A percentile compares a stretch with the other conserved stretches of the same genome.
phyloP scores from a whole-genome alignment of 2,329 filamentous ascomycete species.

The Aspergillus piperis region DNA sequence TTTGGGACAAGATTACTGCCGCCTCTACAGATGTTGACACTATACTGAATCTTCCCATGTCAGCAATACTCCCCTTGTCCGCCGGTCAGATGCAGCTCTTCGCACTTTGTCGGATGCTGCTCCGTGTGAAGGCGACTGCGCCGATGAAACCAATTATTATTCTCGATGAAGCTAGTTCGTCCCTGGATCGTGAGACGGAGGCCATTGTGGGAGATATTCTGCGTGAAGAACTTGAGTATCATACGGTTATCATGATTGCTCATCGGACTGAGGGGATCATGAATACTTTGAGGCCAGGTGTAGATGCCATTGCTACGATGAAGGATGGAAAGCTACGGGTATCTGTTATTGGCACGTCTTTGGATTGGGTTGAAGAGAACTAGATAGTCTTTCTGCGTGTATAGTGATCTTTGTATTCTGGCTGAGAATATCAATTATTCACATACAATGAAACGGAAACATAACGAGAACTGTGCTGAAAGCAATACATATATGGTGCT shows the following conservation, averaged over 20 bases:
- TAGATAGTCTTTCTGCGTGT: background rate
- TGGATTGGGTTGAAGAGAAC: background rate
- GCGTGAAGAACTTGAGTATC: background rate
- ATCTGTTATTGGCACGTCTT: background rate
- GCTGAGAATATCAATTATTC: no score
- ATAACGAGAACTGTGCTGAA: no score
- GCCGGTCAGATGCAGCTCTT: background rate
- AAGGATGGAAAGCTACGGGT: background rate
- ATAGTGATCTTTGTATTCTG: no score
- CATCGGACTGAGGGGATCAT: background rate
- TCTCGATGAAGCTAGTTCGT: conserved; percentile 4
- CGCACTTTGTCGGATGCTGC: background rate
- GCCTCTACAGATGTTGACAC: background rate
- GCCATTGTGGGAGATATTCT: background rate
- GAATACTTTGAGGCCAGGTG: background rate
- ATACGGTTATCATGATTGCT: background rate
- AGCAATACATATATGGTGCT: no score
- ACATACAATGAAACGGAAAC: no score
- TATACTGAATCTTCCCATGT: background rate
- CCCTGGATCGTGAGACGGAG: background rate
- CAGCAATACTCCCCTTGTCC: background rate
- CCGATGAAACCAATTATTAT: background rate
- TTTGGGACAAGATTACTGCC: background rate
- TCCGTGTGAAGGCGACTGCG: background rate
- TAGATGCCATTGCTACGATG: background rate